phyloP scores from a whole-genome alignment of 1,284 basidiomycete species.

The Cutaneotrichosporon sp. region DNA sequence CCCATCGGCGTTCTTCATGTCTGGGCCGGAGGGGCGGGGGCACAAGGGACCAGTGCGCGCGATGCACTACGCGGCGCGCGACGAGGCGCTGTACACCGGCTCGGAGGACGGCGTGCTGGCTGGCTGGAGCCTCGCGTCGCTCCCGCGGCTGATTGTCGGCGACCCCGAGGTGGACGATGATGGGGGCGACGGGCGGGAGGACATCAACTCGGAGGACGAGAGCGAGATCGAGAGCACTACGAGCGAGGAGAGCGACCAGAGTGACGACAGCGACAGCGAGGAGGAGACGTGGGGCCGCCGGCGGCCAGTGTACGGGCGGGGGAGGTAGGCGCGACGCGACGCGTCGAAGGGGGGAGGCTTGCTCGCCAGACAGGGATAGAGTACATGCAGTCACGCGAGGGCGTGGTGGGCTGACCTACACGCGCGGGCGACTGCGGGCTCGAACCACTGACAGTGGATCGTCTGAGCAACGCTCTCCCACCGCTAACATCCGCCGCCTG shows the following conservation, averaged over 20 bases:
- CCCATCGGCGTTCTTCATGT: constrained; percentile 47
- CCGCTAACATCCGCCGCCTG: no score
- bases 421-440: no score
- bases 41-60: constrained; percentile 54
- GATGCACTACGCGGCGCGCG: constrained; percentile 46
- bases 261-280: constrained; percentile 14
- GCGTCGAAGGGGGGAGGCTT: background rate
- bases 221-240: constrained; percentile 44
- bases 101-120: constrained; percentile 53
- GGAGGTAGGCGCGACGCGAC: constrained; percentile 6
- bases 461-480: no score
- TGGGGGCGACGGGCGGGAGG: constrained; percentile 40
- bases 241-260: constrained; percentile 20
- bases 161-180: constrained; percentile 48
- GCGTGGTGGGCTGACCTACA: no score
- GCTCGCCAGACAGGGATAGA: no score
- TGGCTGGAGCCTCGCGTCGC: constrained; percentile 48
- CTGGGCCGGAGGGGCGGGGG: constrained; percentile 39
- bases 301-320: constrained; percentile 8
- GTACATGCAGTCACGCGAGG: no score
- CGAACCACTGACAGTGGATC: no score
- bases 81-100: constrained; percentile 53
- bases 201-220: constrained; percentile 34
- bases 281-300: background rate
- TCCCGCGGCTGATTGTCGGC: constrained; percentile 40